Percentiles rank a stretch among this genome's conserved stretches.
phyloP scores from a whole-genome alignment of 192 early-diverging fungal species.

The Dispira parvispora region DNA sequence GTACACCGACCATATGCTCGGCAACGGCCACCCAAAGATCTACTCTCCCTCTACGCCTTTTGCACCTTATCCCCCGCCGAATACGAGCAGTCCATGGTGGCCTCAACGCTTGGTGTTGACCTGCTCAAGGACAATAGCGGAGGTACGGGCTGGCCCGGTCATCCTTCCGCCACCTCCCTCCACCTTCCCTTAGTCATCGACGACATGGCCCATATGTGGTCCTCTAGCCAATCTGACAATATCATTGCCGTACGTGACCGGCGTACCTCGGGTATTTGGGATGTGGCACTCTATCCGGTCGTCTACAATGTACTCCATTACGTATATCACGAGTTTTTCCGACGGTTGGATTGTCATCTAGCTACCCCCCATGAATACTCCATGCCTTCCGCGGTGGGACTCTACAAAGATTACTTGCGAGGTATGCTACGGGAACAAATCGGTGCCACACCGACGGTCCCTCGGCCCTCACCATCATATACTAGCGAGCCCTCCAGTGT shows the following conservation, averaged over 20 bases:
- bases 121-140: not conserved
- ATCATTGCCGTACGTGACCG: slow-evolving; percentile 54
- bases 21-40: slow-evolving; percentile 44
- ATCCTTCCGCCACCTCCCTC: slow-evolving; percentile 13
- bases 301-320: slow-evolving; percentile 33
- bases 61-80: slow-evolving; percentile 19
- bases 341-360: slow-evolving; percentile 28
- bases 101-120: not conserved
- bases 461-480: not conserved
- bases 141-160: slow-evolving; percentile 14
- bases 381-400: slow-evolving; percentile 22
- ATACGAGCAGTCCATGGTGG: slow-evolving; percentile 1
- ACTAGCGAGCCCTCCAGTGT: not conserved
- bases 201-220: slow-evolving; percentile 56
- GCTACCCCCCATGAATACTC: slow-evolving; percentile 17
- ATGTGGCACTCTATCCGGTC: slow-evolving; percentile 44
- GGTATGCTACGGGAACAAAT: slow-evolving; percentile 31
- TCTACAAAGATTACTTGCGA: slow-evolving; percentile 31
- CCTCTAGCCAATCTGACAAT: slow-evolving; percentile 53
- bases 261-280: slow-evolving; percentile 33
- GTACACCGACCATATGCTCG: slow-evolving; percentile 20
- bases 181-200: slow-evolving; percentile 48
- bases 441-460: slow-evolving; percentile 3
- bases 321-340: slow-evolving; percentile 44
- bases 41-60: slow-evolving; percentile 48